Evolutionary conservation across 805 yeast genomes (phyloP), one percentile per base, ranked within the genome.

Genomic region (Lipomyces chichibuensis): DNA sequence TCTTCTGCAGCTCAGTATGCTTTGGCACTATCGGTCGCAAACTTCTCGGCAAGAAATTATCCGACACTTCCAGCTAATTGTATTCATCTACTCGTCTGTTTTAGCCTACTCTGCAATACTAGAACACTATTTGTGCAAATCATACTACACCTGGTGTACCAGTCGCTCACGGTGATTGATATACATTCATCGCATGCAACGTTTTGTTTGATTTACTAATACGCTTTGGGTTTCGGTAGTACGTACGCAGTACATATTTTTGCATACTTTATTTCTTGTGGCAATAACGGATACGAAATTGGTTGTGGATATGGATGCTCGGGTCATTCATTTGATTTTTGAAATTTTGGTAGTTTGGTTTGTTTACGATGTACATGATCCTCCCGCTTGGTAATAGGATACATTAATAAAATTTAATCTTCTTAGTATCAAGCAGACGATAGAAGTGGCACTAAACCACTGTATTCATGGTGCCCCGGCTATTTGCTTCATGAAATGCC

Each of bases 11-110:
- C 54, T 72, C 78, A 29, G 71, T 80, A 25, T 73, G 79, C 57
- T 77, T 78, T 60, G 82, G 82, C 23, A 77, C 77, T 66, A 71
- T 80, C 13, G 82, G 82, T 23, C 72, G 82, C 5, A 71, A 78
- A 32, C 70, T 77, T n/a, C 70, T 75, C 3, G 69, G 64, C 23
- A 54, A 51, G 29, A 17, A n/a, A 14, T 33, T 56, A 17, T 35
- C 59, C 49, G 46, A 23, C 29, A 13, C 7, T 14, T 9, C 59
- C 7, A 13, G 35, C 35, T 29, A 9, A 57, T 33, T 25, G 23
- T 27, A 14, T 57, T 33, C 35, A 57, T 13, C 43, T 32, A 9
- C 25, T 8, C 17, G 13, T n/a, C 11, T 6, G 6, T 43, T 43
- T 43, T 6, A 43, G 3, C 20, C 3, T 43, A 17, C n/a, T n/a